These are phyloP conservation scores for Suhomyces sp. DNA, from an alignment of 805 yeast species.

Conservation along the genomic window DNA sequence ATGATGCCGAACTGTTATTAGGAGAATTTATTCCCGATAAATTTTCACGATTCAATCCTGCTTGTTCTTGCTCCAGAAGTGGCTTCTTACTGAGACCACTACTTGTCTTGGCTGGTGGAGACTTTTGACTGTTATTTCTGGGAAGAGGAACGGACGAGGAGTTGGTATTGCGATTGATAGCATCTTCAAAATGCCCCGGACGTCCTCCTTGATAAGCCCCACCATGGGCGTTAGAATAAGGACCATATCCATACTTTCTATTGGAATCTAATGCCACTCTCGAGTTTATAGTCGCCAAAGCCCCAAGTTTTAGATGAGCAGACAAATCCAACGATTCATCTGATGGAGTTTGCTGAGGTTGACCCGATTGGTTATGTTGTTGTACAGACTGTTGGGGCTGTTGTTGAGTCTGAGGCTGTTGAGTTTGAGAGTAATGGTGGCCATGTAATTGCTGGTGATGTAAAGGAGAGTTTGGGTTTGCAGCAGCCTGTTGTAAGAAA, in stretches of 20 bases:
- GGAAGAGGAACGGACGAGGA: slow-evolving; percentile 39
- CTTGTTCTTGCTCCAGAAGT: slow-evolving; percentile 1
- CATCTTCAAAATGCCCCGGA: slow-evolving; percentile 26
- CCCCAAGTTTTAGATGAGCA: slow-evolving; percentile 57
- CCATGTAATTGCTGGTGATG: slow-evolving; percentile 11
- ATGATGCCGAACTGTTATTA: slow-evolving; percentile 3
- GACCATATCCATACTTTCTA: slow-evolving; percentile 24
- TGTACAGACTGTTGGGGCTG: slow-evolving; percentile 13
- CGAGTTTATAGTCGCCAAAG: slow-evolving; percentile 62
- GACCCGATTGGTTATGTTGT: slow-evolving; percentile 9
- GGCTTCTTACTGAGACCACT: slow-evolving; percentile 5
- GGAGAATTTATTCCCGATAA: slow-evolving; percentile 14
- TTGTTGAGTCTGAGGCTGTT: slow-evolving; percentile 2
- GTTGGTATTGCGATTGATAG: slow-evolving; percentile 35
- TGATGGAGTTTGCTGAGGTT: slow-evolving; percentile 6
- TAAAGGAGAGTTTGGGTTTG: slow-evolving; percentile 13
- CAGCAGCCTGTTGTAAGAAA: slow-evolving; percentile 38
- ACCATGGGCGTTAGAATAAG: slow-evolving; percentile 7
- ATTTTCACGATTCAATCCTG: slow-evolving; percentile 8
- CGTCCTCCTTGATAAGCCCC: slow-evolving; percentile 8
- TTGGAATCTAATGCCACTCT: slow-evolving; percentile 49
- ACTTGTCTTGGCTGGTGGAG: slow-evolving; percentile 5
- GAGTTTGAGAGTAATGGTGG: slow-evolving; percentile 2
- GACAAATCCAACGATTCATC: slow-evolving; percentile 27
- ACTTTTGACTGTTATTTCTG: slow-evolving; percentile 8